Conservation (phyloP, 2,329 filamentous ascomycete genomes). For the Pseudophaeomoniella oleicola region DNA sequence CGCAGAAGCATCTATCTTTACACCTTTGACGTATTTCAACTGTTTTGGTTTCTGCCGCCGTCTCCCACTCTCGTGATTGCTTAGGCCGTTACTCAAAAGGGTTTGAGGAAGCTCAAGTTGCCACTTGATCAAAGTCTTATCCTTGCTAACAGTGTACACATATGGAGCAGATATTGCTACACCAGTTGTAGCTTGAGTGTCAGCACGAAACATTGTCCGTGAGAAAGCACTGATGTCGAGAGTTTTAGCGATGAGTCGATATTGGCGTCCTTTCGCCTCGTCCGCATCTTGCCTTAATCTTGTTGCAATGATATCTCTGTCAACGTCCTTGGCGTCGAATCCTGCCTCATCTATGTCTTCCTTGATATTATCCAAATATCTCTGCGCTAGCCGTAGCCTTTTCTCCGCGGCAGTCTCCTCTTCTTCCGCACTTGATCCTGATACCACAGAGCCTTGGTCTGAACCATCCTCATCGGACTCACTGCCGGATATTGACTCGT, state of each 20-base stretch:
- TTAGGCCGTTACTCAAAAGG: slow-evolving; percentile 26
- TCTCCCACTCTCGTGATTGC: slow-evolving; percentile 47
- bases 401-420: slow-evolving; percentile 81
- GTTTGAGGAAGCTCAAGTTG: slow-evolving; percentile 44
- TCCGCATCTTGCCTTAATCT: slow-evolving; percentile 81
- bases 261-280: slow-evolving; percentile 80
- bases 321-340: slow-evolving; percentile 89
- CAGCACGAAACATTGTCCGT: slow-evolving; percentile 62
- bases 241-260: slow-evolving; percentile 61
- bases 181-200: slow-evolving; percentile 63
- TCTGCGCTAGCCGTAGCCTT: slow-evolving; percentile 72
- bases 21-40: slow-evolving; percentile 32
- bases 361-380: slow-evolving; percentile 81
- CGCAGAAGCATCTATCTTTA: slow-evolving; percentile 24
- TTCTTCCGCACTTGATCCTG: slow-evolving; percentile 35
- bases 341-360: slow-evolving; percentile 70
- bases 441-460: slow-evolving; percentile 44
- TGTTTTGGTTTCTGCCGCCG: slow-evolving; percentile 31
- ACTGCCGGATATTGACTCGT: slow-evolving; percentile 79
- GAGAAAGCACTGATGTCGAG: slow-evolving; percentile 54
- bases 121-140: slow-evolving; percentile 79
- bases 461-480: slow-evolving; percentile 55
- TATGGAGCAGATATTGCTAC: slow-evolving; percentile 67
- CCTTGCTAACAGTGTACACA: slow-evolving; percentile 79
- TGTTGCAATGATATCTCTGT: slow-evolving; percentile 82